Evolutionary conservation across 805 yeast genomes (phyloP).

Genomic region (Suhomyces xylopsoci): DNA sequence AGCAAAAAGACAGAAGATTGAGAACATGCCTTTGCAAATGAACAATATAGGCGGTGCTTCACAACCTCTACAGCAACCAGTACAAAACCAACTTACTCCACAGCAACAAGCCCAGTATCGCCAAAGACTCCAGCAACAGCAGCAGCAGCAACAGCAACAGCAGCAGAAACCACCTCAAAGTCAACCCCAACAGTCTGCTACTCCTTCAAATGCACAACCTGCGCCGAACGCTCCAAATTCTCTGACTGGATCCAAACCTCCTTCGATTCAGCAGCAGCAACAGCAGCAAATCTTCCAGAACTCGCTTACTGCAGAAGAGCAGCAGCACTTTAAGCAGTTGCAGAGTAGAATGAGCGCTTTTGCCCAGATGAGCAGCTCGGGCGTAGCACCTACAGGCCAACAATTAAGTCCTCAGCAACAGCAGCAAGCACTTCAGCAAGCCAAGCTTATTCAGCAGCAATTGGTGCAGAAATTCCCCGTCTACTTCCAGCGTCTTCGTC

Average conservation of each 20-base stretch:
- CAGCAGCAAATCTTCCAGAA: conserved; percentile 46
- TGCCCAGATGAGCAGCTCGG: conserved; percentile 41
- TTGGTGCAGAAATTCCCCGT: conserved; percentile 25
- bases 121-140: conserved; percentile 9
- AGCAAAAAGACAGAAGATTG: background rate
- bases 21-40: conserved; percentile 6
- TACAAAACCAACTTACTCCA: conserved; percentile 17
- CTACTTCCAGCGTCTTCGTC: conserved; percentile 26
- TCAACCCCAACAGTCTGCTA: conserved; percentile 4
- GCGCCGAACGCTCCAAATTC: background rate
- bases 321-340: conserved; percentile 38
- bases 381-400: conserved; percentile 41
- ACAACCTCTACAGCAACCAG: conserved; percentile 4
- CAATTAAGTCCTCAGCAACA: conserved; percentile 42
- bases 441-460: conserved; percentile 30
- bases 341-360: conserved; percentile 39
- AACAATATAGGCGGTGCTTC: background rate
- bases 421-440: conserved; percentile 43
- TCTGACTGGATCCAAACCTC: background rate
- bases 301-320: conserved; percentile 40
- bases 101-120: conserved; percentile 16
- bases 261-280: conserved; percentile 31
- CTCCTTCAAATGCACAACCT: background rate
- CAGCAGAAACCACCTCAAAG: background rate
- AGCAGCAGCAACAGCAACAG: conserved; percentile 3